Evolutionary conservation across 768 basidiomycete species (phyloP).

Genomic region (Gloeophyllum trabeum): DNA sequence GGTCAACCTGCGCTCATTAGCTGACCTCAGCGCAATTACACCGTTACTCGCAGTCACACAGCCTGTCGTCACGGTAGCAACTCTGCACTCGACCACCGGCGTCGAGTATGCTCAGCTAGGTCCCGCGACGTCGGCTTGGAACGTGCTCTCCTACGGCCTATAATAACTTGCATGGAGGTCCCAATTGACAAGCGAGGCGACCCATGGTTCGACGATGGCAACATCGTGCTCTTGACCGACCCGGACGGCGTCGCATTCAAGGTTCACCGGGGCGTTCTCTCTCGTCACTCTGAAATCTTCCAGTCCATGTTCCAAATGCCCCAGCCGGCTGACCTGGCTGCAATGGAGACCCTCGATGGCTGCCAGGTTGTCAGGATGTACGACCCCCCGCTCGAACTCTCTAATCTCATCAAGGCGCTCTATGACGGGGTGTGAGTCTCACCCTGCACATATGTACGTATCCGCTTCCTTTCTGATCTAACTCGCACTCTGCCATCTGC

Average conservation of each 20-base stretch:
- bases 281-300: constrained; percentile 47
- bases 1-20: not conserved
- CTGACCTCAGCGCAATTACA: not conserved
- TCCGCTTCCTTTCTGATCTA: no score
- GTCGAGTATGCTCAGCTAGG: no score
- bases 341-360: constrained; percentile 27
- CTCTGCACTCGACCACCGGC: no score
- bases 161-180: constrained; percentile 2
- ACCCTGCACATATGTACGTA: not conserved
- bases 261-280: constrained; percentile 32
- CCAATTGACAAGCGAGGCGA: constrained; percentile 17
- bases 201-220: constrained; percentile 55
- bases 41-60: no score
- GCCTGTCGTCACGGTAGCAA: no score
- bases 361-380: constrained; percentile 43
- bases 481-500: no score
- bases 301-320: constrained; percentile 43
- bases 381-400: constrained; percentile 37
- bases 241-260: constrained; percentile 36
- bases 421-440: constrained; percentile 45
- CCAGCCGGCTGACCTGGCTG: constrained; percentile 17
- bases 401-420: constrained; percentile 37
- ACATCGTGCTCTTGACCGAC: constrained; percentile 36
- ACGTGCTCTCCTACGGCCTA: not conserved
- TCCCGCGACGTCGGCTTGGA: no score